phyloP scores from a whole-genome alignment of 2,329 filamentous ascomycete genomes.

The Fusarium nanum region DNA sequence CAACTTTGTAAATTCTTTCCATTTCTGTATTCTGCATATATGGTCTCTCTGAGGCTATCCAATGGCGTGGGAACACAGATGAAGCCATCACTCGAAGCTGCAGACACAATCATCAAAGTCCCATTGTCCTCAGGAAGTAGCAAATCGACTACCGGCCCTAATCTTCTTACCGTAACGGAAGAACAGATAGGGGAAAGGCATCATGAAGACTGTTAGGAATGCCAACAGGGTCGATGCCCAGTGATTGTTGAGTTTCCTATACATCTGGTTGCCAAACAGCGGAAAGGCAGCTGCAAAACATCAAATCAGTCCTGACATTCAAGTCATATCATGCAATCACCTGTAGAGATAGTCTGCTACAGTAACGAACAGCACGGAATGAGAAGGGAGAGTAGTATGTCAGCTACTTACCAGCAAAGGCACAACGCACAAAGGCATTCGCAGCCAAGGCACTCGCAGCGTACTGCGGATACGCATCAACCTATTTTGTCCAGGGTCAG shows the following conservation, averaged over 20 bases:
- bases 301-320: not conserved
- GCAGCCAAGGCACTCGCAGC: slow-evolving; percentile 84
- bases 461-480: slow-evolving; percentile 81
- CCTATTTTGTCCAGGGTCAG: slow-evolving; percentile 53
- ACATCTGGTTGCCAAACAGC: slow-evolving; percentile 80
- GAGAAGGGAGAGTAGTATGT: not conserved
- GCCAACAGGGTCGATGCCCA: slow-evolving; percentile 74
- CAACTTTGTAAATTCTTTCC: not conserved
- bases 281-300: slow-evolving; percentile 74
- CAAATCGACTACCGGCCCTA: slow-evolving; percentile 66
- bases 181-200: slow-evolving; percentile 73
- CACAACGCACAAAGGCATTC: slow-evolving; percentile 82
- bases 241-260: slow-evolving; percentile 73
- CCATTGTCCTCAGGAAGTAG: slow-evolving; percentile 47
- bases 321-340: not conserved
- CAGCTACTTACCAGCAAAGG: slow-evolving; percentile 71
- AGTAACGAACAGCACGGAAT: slow-evolving; percentile 14
- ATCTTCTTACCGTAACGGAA: slow-evolving; percentile 70
- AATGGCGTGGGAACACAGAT: slow-evolving; percentile 17
- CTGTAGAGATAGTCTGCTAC: not conserved
- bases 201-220: slow-evolving; percentile 70
- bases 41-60: slow-evolving; percentile 22
- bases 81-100: not conserved
- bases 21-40: not conserved
- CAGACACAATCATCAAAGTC: not conserved